These are phyloP conservation scores for Schizochytrium sp. DNA, from an alignment of 108 stramenopile species.

Conservation along the genomic window DNA sequence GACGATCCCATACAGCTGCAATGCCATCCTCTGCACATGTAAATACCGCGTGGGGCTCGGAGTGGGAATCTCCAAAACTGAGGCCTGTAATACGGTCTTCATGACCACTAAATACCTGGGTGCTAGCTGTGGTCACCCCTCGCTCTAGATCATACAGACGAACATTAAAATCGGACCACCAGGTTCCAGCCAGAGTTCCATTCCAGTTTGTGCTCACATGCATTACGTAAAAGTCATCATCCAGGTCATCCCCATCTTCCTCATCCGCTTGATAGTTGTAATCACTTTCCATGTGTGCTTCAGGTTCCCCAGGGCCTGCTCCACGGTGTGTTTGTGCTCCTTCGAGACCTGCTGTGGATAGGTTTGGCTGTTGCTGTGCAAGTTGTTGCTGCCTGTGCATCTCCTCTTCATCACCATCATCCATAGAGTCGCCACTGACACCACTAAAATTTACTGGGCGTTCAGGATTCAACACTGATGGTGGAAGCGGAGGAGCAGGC, in stretches of 20 bases:
- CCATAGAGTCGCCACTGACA: too few species aligned
- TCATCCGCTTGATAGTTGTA: slow-evolving; percentile 20
- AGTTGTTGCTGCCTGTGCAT: too few species aligned
- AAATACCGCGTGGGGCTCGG: slow-evolving; percentile 4
- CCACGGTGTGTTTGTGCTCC: background rate
- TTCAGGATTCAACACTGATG: background rate
- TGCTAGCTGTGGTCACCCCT: background rate
- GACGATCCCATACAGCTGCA: background rate
- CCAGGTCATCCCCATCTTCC: slow-evolving; percentile 35
- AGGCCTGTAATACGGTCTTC: slow-evolving; percentile 40
- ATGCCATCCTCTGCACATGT: slow-evolving; percentile 42
- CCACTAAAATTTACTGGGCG: too few species aligned
- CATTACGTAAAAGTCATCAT: slow-evolving; percentile 49
- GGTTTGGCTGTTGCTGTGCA: too few species aligned
- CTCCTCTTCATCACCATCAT: too few species aligned
- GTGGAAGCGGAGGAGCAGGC: background rate
- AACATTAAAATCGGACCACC: slow-evolving; percentile 31
- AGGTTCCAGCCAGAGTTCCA: background rate
- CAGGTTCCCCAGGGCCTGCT: background rate
- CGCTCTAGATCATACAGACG: slow-evolving; percentile 24
- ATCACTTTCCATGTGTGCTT: background rate
- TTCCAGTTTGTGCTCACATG: background rate
- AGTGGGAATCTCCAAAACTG: background rate
- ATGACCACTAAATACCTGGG: background rate
- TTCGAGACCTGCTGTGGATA: too few species aligned